phyloP scores from a whole-genome alignment of 495 filamentous ascomycete genomes.

The Alectoria sarmentosa region DNA sequence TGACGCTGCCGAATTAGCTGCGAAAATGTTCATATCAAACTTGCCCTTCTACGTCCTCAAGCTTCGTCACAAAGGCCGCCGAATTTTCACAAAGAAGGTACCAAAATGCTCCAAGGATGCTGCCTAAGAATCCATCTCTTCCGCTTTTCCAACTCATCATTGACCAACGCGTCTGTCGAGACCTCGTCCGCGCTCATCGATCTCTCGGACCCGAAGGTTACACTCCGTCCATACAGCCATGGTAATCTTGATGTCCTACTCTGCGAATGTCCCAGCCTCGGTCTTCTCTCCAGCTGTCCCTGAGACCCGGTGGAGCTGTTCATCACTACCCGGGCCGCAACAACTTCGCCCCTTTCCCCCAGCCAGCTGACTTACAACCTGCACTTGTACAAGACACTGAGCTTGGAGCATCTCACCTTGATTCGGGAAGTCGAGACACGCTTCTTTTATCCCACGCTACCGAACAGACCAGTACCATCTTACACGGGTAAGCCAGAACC shows the following conservation, averaged over 20 bases:
- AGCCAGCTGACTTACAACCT: background rate
- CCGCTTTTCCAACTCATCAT: no score
- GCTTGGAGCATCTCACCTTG: background rate
- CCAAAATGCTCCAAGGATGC: background rate
- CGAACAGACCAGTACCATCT: background rate
- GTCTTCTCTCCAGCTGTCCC: background rate
- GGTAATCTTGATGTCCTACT: background rate
- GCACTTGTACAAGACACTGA: background rate
- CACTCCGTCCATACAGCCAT: background rate
- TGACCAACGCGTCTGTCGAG: background rate
- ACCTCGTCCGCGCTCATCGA: background rate
- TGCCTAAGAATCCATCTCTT: background rate
- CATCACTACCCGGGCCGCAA: background rate
- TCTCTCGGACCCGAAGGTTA: background rate
- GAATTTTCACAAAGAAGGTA: background rate
- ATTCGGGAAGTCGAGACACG: background rate
- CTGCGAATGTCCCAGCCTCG: background rate
- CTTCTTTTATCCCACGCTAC: background rate
- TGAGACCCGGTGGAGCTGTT: no score
- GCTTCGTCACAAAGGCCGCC: background rate
- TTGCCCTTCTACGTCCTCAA: conserved; percentile 1
- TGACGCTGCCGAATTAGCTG: background rate
- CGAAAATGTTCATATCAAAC: background rate
- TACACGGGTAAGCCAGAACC: background rate
- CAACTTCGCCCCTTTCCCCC: background rate